These are phyloP conservation scores for Sclerospora graminicola DNA, from an alignment of 352 stramenopile species.

Conservation along the genomic window DNA sequence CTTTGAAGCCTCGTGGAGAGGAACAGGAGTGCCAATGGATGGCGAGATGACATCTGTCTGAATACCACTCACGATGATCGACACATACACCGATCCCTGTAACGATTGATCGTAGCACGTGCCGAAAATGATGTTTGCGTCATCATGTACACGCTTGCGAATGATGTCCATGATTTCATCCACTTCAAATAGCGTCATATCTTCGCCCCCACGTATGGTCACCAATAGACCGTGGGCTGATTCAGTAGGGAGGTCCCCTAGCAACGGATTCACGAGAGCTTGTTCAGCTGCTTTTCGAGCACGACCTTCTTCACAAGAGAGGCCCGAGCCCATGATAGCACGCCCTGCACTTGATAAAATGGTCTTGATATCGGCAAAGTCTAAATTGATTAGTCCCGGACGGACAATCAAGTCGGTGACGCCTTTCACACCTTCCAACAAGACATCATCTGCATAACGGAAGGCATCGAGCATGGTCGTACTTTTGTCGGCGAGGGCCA, in stretches of 20 bases:
- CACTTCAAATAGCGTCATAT: constrained; percentile 91
- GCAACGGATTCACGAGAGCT: constrained; percentile 91
- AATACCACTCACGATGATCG: constrained; percentile 84
- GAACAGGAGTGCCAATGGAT: constrained; percentile 44
- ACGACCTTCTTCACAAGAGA: constrained; percentile 53
- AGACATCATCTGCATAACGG: constrained; percentile 90
- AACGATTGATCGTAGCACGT: constrained; percentile 81
- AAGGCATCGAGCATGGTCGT: constrained; percentile 92
- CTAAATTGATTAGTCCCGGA: constrained; percentile 94
- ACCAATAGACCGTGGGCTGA: constrained; percentile 91
- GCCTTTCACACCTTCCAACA: constrained; percentile 92
- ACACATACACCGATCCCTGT: constrained; percentile 73
- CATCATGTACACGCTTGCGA: constrained; percentile 57
- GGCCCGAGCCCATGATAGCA: constrained; percentile 93
- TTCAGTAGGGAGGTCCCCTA: constrained; percentile 90
- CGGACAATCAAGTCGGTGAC: constrained; percentile 95
- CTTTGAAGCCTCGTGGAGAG: constrained; percentile 30
- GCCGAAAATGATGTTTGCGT: constrained; percentile 87
- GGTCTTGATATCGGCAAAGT: constrained; percentile 95
- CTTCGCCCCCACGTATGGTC: constrained; percentile 90
- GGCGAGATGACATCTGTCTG: constrained; percentile 79
- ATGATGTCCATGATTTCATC: constrained; percentile 86
- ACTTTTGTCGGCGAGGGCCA: constrained; percentile 87
- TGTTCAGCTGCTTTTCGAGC: constrained; percentile 87
- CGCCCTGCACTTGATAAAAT: constrained; percentile 91